Base-by-base conservation (phyloP, 805 yeast genomes). In the Candida saitoana region DNA sequence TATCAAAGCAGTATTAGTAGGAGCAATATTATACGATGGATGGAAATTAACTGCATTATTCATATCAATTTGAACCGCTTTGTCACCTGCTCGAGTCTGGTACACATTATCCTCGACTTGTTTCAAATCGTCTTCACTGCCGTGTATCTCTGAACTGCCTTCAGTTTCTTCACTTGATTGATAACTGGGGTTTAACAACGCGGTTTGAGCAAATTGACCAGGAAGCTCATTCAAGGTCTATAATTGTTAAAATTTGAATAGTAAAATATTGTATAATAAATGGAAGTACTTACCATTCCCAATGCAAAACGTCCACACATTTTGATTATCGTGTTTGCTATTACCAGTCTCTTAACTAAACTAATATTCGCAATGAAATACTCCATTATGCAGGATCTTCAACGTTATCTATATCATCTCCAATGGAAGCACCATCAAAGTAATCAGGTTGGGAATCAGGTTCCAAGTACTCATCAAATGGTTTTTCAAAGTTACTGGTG, bases 21-120 rank as follows among this genome's bases (percentile, higher is more conserved):
- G 93, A 0, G 80, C 78, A 2, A 84, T 68, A 49, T 84, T 84
- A 55, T 72, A 82, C 5, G 80, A 63, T 3, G 71, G 65, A 0
- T 45, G 36, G 24, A 63, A 63, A 7, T 24, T 20, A 14, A 14
- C n/a, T 4, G 38, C 38, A 14, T 36, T 36, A 17, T 36, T 25
- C 29, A 19, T 20, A 30, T 24, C 36, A 16, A 22, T 9, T 27
- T 18, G 31, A 15, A 36, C 15, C 6, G 18, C 22, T 7, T 36
- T 11, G n/a, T 18, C 38, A 9, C 18, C 34, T 37, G 45, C 31
- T 5, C 42, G 41, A 18, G 56, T 22, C 4, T 47, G 40, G 17
- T 33, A 25, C 2, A 34, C 19, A 8, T 30, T 18, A 17, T 18
- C 29, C 16, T 15, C 38, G 4, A 25, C 14, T 6, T 33, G 31